These are phyloP conservation scores for Arctium minus DNA, from an alignment of 129 eudicot genomes.

Conservation along the genomic window DNA sequence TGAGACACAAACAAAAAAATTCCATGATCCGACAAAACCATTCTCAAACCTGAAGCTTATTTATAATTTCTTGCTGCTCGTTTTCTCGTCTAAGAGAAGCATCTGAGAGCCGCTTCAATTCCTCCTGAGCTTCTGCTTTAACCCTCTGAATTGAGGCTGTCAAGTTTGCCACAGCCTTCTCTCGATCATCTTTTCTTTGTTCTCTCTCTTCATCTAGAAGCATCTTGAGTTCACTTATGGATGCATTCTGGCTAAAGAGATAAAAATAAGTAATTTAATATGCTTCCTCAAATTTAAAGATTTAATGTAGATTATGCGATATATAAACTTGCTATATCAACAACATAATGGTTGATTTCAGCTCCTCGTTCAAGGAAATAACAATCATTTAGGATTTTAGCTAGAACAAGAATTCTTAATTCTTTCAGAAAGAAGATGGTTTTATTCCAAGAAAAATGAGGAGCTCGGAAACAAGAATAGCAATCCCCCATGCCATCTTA, in stretches of 20 bases:
- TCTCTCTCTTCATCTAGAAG: conserved; percentile 90
- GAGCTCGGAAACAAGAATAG: not conserved
- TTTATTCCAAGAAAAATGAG: not conserved
- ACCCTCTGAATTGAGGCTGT: conserved; percentile 62
- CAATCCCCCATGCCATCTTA: not conserved
- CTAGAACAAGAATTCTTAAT: not conserved
- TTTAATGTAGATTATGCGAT: not conserved
- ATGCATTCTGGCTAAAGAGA: conserved; percentile 71
- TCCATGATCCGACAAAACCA: conserved; percentile 3
- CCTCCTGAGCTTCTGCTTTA: conserved; percentile 88
- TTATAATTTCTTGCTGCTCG: conserved; percentile 89
- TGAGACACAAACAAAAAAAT: not conserved
- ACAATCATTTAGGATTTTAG: not conserved
- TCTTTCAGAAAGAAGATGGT: conserved; percentile 1
- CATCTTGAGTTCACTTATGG: conserved; percentile 63
- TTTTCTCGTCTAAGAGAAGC: conserved; percentile 62
- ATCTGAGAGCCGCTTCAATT: conserved; percentile 66
- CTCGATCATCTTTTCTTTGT: conserved; percentile 83
- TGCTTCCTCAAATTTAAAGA: not conserved
- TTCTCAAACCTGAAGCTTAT: conserved; percentile 81
- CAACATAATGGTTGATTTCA: not conserved
- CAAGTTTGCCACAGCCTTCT: conserved; percentile 64
- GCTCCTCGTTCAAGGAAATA: not conserved
- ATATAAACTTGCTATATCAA: not conserved
- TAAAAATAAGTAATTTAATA: conserved; percentile 11